phyloP scores from a whole-genome alignment of 2,329 filamentous ascomycete genomes.

The Fusarium palustre region DNA sequence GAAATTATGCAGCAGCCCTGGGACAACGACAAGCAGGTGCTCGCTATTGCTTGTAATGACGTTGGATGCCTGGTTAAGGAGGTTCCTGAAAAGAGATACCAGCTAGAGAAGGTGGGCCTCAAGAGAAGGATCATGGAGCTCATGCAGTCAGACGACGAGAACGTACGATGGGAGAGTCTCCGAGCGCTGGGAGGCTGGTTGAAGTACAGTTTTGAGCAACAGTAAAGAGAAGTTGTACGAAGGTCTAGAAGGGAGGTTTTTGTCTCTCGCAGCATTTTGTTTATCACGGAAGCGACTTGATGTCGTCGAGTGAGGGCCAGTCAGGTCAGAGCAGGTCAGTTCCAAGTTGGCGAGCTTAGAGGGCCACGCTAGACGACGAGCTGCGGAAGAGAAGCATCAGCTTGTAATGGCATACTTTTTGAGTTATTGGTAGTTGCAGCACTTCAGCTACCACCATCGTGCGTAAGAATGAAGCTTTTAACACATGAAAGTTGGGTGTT shows the following conservation, averaged over 20 bases:
- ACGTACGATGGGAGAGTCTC: conserved; percentile 91
- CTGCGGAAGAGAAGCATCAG: conserved; percentile 43
- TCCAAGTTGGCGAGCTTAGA: conserved; percentile 37
- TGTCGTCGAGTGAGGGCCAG: conserved; percentile 19
- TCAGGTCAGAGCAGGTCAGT: conserved; percentile 14
- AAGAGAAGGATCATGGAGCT: conserved; percentile 93
- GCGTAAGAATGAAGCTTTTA: conserved; percentile 33
- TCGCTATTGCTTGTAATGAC: conserved; percentile 94
- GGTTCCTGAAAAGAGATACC: conserved; percentile 82
- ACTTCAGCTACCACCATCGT: conserved; percentile 37
- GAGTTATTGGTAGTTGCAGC: conserved; percentile 41
- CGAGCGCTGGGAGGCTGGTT: conserved; percentile 78
- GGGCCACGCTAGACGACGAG: conserved; percentile 45
- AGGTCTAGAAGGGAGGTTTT: conserved; percentile 9
- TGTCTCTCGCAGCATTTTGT: conserved; percentile 36
- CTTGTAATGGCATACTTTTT: conserved; percentile 50
- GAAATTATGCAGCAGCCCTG: conserved; percentile 81
- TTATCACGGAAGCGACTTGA: conserved; percentile 43
- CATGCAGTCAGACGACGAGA: conserved; percentile 90
- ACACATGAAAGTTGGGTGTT: not conserved
- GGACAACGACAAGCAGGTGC: conserved; percentile 85
- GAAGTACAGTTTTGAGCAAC: conserved; percentile 71
- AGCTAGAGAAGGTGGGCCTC: conserved; percentile 84
- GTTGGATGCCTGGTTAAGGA: conserved; percentile 89
- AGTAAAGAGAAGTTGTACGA: conserved; percentile 39